Conservation (phyloP, 2,329 filamentous ascomycete genomes). For the Phymatotrichopsis omnivora region DNA sequence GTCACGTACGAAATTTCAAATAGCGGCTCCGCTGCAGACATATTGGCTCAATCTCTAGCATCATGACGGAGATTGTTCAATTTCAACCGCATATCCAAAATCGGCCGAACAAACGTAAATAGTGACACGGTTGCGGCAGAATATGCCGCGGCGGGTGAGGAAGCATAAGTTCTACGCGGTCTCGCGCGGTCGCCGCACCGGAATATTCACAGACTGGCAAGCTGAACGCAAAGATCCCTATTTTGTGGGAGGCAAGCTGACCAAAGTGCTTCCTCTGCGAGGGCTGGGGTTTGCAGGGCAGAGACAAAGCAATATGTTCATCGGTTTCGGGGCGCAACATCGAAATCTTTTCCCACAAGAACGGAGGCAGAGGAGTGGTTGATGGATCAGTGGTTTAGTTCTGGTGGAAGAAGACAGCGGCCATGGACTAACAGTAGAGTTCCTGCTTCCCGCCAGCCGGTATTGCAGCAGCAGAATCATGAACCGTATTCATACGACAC, state of each 20-base stretch:
- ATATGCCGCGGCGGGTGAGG: too few species aligned
- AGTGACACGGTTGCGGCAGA: too few species aligned
- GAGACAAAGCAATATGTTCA: slow-evolving; percentile 19
- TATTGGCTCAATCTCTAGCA: too few species aligned
- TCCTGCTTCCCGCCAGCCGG: too few species aligned
- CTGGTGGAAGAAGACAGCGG: neutral
- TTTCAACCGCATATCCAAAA: too few species aligned
- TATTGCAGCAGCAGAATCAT: too few species aligned
- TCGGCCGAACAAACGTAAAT: too few species aligned
- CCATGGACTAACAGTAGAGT: too few species aligned
- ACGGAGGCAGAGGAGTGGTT: slow-evolving; percentile 24
- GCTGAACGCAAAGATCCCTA: neutral
- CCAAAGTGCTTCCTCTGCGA: neutral
- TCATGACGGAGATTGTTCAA: too few species aligned
- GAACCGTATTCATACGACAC: too few species aligned
- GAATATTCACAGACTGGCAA: slow-evolving; percentile 21
- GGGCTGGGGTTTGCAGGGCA: slow-evolving; percentile 1
- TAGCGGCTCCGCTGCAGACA: too few species aligned
- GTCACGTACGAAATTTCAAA: too few species aligned
- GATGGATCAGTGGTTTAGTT: slow-evolving; percentile 2
- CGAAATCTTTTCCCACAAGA: slow-evolving; percentile 21
- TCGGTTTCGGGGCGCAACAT: slow-evolving; percentile 23
- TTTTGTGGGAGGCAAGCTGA: slow-evolving; percentile 1
- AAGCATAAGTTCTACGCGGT: slow-evolving; percentile 16
- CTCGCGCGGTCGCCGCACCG: slow-evolving; percentile 14